Evolutionary conservation across 208 protist genomes (phyloP), one percentile per base, ranked within the genome.

Genomic region (Wallacemonas sp.): DNA sequence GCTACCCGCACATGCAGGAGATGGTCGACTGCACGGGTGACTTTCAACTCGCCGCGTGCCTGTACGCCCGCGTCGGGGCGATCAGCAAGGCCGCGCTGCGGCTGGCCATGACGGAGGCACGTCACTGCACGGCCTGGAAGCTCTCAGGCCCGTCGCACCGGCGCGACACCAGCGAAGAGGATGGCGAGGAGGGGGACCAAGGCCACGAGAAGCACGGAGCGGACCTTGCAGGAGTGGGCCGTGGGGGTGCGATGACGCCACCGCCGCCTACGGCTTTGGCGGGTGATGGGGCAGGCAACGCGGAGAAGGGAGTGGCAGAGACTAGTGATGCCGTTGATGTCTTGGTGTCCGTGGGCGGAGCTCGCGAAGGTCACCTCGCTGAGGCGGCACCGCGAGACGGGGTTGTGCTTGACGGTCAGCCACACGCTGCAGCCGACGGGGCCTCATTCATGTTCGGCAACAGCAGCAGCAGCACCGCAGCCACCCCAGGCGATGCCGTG

Each of bases 21-120:
- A 87, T 93, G 24, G 90, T 96, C 21, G 87, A 96, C 59, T 73
- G 66, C 70, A 92, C 90, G 0, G 87, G 82, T 4, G 81, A 96
- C 68, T 91, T 90, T 44, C 90, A 96, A 64, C 77, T 93, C 17
- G 90, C 78, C 19, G 86, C 86, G 21, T 96, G 90, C 64, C 70
- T 96, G 6, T 96, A 83, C 75, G 84, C 86, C 28, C 81, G 86
- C 22, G 68, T 95, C 9, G 89, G 79, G 81, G 54, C 66, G 65
- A 51, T 66, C 28, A 39, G 22, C 31, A 3, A 5, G 0, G 45
- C 46, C 30, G 58, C 33, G 0, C 1, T 19, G 11, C 8, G 31
- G 39, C 28, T 42, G 21, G 42, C 39, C 39, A 34, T 47, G 1
- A 30, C 39, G 1, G 36, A 30, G 34, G 56, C 54, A 21, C 38